These are phyloP conservation scores for Mortierella antarctica DNA, from an alignment of 192 early-diverging fungal species.

Conservation along the genomic window DNA sequence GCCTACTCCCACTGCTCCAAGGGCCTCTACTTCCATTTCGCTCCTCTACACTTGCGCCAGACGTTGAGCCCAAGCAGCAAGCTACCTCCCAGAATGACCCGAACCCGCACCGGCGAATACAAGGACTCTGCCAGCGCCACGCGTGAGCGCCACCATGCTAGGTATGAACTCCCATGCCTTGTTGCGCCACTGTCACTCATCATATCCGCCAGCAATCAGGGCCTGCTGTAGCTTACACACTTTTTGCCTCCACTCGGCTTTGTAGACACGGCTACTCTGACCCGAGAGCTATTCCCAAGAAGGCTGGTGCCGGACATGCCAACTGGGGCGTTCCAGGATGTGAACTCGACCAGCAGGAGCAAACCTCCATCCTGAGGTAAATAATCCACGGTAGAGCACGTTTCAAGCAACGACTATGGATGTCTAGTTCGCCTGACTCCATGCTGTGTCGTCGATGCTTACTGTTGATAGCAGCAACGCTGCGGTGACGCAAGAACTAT, in stretches of 20 bases:
- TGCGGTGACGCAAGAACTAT: no score
- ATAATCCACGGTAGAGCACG: no score
- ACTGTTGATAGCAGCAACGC: no score
- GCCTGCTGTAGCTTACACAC: neutral
- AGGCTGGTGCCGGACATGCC: conserved; percentile 37
- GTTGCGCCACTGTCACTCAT: neutral
- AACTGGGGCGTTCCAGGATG: conserved; percentile 52
- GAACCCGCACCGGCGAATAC: conserved; percentile 53
- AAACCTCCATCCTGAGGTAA: conserved; percentile 23
- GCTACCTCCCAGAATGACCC: conserved; percentile 23
- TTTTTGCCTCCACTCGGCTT: neutral
- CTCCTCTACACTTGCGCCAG: no score
- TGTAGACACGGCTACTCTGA: conserved; percentile 26
- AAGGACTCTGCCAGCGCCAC: conserved; percentile 27
- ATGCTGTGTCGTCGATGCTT: no score
- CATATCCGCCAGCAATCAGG: neutral
- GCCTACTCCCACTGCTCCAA: neutral
- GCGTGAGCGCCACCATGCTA: conserved; percentile 44
- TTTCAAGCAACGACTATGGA: no score
- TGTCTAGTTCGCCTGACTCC: no score
- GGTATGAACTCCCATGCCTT: conserved; percentile 4
- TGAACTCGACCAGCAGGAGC: conserved; percentile 28
- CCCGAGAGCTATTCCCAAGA: conserved; percentile 45
- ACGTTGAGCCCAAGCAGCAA: neutral
- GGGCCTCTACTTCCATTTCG: no score